These are phyloP conservation scores for Penicillium hordei DNA, from an alignment of 2,329 filamentous ascomycete genomes.

Conservation along the genomic window DNA sequence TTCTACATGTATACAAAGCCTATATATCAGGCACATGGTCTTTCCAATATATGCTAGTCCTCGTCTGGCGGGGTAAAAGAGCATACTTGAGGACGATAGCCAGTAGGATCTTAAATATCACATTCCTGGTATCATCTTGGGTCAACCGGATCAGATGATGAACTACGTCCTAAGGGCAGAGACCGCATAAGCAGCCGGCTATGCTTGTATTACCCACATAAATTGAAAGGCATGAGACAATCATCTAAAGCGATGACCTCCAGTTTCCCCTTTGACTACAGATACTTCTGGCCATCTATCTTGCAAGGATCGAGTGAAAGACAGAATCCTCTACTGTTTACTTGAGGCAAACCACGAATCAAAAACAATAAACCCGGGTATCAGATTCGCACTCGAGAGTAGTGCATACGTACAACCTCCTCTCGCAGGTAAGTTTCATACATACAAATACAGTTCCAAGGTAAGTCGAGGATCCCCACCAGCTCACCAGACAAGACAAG, in stretches of 20 bases:
- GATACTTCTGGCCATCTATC: neutral
- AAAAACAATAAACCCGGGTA: conserved; percentile 14
- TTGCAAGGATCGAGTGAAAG: no score
- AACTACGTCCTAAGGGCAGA: neutral
- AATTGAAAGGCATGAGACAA: neutral
- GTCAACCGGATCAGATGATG: no score
- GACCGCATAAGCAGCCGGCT: neutral
- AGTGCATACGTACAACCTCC: conserved; percentile 12
- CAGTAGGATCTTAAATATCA: no score
- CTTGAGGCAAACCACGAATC: neutral
- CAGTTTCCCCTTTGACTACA: neutral
- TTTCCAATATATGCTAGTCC: no score
- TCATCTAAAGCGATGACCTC: neutral
- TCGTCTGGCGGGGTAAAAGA: neutral
- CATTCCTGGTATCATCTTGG: no score
- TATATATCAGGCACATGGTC: neutral
- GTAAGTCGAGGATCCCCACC: neutral
- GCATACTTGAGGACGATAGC: no score
- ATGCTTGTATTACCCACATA: neutral
- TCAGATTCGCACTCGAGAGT: conserved; percentile 18
- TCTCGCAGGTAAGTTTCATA: conserved; percentile 11
- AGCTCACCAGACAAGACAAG: neutral
- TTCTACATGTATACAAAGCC: no score
- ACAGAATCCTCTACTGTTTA: neutral
- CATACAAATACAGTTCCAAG: conserved; percentile 19